Base-by-base conservation (phyloP, 2,329 filamentous ascomycete species). In the Cercospora janseana region DNA sequence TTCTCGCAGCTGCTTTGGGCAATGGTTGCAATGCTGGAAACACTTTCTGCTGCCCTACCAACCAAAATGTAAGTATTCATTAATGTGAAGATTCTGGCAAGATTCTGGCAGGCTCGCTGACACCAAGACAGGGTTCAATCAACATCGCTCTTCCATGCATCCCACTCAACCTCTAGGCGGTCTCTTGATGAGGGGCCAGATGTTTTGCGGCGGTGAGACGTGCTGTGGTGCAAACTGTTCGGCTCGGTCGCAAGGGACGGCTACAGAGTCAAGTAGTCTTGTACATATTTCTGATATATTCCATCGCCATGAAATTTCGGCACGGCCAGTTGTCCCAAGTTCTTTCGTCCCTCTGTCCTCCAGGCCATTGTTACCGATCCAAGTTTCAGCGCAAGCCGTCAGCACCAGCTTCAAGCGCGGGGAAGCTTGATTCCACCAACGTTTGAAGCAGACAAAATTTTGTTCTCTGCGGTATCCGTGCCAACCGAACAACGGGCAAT, bases 31-130 rank as follows among this genome's bases (percentile, higher is more conserved):
- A 46, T 26, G 31, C 45, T 27, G 52, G 46, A 28, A 53, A 52
- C 38, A 55, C 49, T 12, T 57, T 42, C 52, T 57, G 55, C 55
- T 57, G 55, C 55, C 49, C 52, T n/a, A 49, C 47, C 35, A 54
- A 34, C 29, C 52, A 55, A 24, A 43, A 43, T 28, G 49, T 52
- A 38, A 48, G 49, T 27, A 15, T 6, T 24, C 4, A 5, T 5
- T 12, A 4, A 1, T 23, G 9, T 12, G 15, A 35, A 4, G 15
- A 12, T 12, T n/a, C 4, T 20, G 16, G 20, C 20, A 21, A 26
- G 15, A 10, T 12, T n/a, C 44, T 28, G 16, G n/a, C 24, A 6
- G 8, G 20, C n/a, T n/a, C n/a, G n/a, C 38, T 49, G 38, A 49
- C 28, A 20, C 6, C 8, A 4, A 4, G 4, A 20, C 20, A 44